Evolutionary conservation across 345 rosid species (phyloP), one percentile per base, ranked within the genome.

Genomic region (Citropsis articulata): DNA sequence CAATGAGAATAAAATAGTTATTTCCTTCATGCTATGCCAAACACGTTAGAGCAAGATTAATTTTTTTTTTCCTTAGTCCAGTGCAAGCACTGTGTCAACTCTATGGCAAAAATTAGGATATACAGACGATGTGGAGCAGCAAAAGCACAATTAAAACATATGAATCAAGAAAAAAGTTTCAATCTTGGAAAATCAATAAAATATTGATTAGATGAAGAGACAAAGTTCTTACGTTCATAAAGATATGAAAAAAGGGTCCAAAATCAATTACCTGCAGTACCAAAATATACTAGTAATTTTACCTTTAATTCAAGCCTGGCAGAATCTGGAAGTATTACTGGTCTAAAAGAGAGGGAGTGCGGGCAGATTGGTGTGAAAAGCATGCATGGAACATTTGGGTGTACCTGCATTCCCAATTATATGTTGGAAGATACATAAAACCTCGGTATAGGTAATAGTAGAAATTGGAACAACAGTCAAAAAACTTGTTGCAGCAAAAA

Each of bases 371-470:
- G 99, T 14, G 98, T 96, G 63, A 96, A 96, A 72, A 96, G 78
- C 98, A 96, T 96, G 84, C 99, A 96, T 56, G 99, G 98, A 87
- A 96, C 98, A 78, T 94, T 96, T 75, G 99, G 99, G 90, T 96
- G 99, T 81, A 96, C 98, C 99, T 96, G 90, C 87, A 63, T 80
- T 82, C 56, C 75, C 61, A 69, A 71, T 66, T 42, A 31, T 22
- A 73, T 62, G 62, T 0, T 9, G 57, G 19, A 67, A 77, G 16
- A 67, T 28, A 33, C 63, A 73, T 53, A 27, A 27, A 66, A 30
- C 8, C 19, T 65, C 24, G 7, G 56, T 12, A 5, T 61, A 24
- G 45, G 38, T 78, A 59, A 45, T 9, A 38, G 38, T 6, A 61
- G 74, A 48, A 72, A 80, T 71, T 36, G 56, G 70, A 65, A 67